phyloP scores from a whole-genome alignment of 108 stramenopile genomes.

The Pseudonitzschia multiseries region DNA sequence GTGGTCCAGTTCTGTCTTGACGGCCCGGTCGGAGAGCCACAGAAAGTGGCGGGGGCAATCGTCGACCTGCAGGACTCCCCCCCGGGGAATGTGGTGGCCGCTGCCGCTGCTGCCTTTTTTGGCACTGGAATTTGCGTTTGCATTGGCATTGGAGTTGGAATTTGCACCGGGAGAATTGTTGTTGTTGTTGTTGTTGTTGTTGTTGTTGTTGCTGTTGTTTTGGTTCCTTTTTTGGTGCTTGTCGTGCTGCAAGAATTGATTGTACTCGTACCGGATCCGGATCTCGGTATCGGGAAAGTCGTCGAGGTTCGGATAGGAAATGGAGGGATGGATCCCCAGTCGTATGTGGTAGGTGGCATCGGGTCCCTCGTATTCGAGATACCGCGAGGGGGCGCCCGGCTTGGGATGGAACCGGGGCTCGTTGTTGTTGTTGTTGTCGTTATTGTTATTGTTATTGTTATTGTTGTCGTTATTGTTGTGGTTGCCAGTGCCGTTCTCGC shows the following conservation, averaged over 20 bases:
- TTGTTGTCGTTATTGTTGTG: too few relatives aligned
- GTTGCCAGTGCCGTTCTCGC: too few relatives aligned
- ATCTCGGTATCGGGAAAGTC: constrained; percentile 8
- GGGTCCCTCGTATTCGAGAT: constrained; percentile 8
- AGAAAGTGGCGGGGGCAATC: constrained; percentile 30
- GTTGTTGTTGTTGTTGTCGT: neutral
- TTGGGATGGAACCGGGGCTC: neutral
- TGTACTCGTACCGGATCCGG: neutral
- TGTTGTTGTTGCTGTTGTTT: too few relatives aligned
- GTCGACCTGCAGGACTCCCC: neutral
- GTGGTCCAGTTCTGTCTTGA: constrained; percentile 23
- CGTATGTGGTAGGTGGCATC: constrained; percentile 3
- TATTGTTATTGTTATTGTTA: too few relatives aligned
- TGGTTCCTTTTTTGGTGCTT: neutral
- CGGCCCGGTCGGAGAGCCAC: constrained; percentile 2
- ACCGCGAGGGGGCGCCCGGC: constrained; percentile 3
- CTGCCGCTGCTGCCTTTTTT: too few relatives aligned
- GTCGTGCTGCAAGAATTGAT: too few relatives aligned
- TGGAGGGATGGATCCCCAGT: neutral
- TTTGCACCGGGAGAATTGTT: too few relatives aligned
- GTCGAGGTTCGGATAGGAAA: neutral
- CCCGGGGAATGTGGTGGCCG: too few relatives aligned
- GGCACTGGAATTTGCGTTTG: too few relatives aligned
- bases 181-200: too few relatives aligned
- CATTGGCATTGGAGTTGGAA: too few relatives aligned